These are phyloP conservation scores for Phialocephala sp. DNA, from an alignment of 2,329 filamentous ascomycete species.

Conservation along the genomic window DNA sequence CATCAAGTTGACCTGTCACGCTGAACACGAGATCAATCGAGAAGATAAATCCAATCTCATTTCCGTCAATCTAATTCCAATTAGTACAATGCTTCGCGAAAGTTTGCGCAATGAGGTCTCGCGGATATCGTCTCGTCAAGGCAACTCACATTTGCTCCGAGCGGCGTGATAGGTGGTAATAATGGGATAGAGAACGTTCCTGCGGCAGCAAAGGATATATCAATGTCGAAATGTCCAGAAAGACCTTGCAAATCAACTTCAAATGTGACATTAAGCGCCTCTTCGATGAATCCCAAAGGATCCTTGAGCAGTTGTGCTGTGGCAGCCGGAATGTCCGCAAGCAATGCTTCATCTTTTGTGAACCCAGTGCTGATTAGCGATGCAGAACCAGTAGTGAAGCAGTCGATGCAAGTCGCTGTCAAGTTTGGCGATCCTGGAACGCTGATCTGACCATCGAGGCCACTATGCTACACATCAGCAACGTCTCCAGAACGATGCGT, in stretches of 20 bases:
- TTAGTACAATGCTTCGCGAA: not conserved
- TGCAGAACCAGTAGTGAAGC: not conserved
- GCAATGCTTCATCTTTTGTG: not conserved
- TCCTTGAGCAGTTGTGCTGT: not conserved
- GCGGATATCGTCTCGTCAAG: not conserved
- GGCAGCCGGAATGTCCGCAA: not conserved
- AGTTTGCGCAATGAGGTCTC: not conserved
- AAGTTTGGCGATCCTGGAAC: not conserved
- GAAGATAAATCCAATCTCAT: conserved; percentile 7
- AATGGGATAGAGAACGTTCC: not conserved
- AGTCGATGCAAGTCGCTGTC: not conserved
- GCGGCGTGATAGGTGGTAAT: not conserved
- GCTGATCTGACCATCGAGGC: not conserved
- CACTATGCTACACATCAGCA: not conserved
- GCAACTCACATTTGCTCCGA: not conserved
- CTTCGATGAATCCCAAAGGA: not conserved
- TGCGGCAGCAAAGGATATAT: not conserved
- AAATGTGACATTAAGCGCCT: not conserved
- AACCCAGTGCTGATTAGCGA: not conserved
- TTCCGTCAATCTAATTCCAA: not conserved
- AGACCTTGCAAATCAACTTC: not conserved
- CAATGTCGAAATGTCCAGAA: not conserved
- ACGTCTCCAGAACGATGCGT: not conserved
- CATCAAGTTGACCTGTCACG: not conserved
- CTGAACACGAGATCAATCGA: conserved; percentile 1